These are phyloP conservation scores for Physocladia obscura DNA, from an alignment of 192 early-diverging fungal species.

Conservation along the genomic window DNA sequence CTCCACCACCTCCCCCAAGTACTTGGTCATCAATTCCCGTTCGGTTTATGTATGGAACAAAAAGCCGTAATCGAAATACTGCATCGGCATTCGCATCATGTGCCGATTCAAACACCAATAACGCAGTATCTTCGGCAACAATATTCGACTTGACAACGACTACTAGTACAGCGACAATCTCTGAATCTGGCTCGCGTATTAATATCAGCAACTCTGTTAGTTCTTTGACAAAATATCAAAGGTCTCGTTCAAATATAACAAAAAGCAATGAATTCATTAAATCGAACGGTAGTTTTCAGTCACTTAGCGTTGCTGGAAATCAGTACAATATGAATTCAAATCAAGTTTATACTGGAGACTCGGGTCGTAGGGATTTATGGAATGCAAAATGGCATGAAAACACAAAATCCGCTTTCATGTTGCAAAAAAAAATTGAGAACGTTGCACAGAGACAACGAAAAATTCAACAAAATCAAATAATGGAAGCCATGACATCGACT, in stretches of 20 bases:
- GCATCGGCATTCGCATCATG: slow-evolving; percentile 4
- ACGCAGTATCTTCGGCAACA: background rate
- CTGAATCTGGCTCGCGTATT: background rate
- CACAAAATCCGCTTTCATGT: slow-evolving; percentile 13
- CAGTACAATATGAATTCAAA: background rate
- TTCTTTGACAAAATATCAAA: background rate
- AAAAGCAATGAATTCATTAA: background rate
- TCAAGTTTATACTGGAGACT: slow-evolving; percentile 11
- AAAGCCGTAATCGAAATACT: background rate
- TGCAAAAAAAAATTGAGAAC: slow-evolving; percentile 9
- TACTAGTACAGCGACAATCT: background rate
- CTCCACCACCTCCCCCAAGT: slow-evolving; percentile 12
- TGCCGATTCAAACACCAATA: background rate
- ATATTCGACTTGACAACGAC: background rate
- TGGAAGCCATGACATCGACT: background rate
- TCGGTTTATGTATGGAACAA: slow-evolving; percentile 6
- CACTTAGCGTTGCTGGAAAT: background rate
- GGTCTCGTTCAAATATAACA: background rate
- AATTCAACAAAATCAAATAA: background rate
- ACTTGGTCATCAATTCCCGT: slow-evolving; percentile 12
- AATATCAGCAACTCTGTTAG: background rate
- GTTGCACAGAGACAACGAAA: background rate
- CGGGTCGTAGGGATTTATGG: slow-evolving; percentile 13
- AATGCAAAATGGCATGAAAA: slow-evolving; percentile 8
- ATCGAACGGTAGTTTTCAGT: background rate